Conservation (phyloP, 495 filamentous ascomycete species). For the Hypoxylon lienhwacheense region DNA sequence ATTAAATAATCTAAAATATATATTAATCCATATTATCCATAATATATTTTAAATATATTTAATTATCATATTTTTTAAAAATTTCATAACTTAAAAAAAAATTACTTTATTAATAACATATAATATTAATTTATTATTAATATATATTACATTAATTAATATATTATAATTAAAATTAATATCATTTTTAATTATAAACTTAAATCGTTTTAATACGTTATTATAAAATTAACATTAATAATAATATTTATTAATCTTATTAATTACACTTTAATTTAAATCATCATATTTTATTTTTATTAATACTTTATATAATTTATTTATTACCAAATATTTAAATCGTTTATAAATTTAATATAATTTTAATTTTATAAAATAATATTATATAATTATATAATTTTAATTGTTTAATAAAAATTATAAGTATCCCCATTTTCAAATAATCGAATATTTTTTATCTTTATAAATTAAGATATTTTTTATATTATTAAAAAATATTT, state of each 20-base stretch:
- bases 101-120: neutral
- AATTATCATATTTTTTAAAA: neutral
- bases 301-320: neutral
- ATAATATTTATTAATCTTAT: neutral
- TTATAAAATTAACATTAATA: too few species aligned
- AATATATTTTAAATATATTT: neutral
- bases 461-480: too few species aligned
- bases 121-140: neutral
- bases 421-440: neutral
- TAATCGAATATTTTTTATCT: neutral
- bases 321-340: too few species aligned
- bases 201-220: too few species aligned
- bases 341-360: too few species aligned
- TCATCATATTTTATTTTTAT: too few species aligned
- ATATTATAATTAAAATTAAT: too few species aligned
- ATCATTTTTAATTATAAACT: too few species aligned
- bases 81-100: neutral
- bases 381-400: too few species aligned
- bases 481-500: too few species aligned
- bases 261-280: too few species aligned
- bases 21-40: neutral
- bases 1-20: neutral
- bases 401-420: neutral
- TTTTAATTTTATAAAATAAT: too few species aligned
- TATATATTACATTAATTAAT: neutral